phyloP scores from a whole-genome alignment of 495 filamentous ascomycete genomes.

The Neurospora sp. region DNA sequence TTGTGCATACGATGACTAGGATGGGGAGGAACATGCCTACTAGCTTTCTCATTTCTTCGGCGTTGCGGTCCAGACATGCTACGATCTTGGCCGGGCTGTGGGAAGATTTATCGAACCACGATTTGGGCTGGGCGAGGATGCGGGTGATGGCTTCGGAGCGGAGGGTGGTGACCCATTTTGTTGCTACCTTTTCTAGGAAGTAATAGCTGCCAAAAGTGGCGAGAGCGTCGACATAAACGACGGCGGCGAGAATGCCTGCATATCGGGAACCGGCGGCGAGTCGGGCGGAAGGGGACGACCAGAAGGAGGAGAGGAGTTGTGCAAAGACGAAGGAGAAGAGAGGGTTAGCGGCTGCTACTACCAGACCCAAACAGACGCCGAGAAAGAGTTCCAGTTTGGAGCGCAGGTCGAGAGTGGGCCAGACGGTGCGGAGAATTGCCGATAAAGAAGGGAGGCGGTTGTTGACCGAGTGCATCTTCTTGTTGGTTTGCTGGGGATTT shows the following conservation, averaged over 20 bases:
- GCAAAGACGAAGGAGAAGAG: slow-evolving; percentile 71
- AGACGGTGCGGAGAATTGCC: slow-evolving; percentile 61
- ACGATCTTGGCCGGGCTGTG: slow-evolving; percentile 55
- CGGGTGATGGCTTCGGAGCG: slow-evolving; percentile 57
- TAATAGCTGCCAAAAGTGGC: slow-evolving; percentile 58
- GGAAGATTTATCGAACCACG: slow-evolving; percentile 70
- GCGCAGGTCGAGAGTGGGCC: slow-evolving; percentile 48
- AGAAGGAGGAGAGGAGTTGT: slow-evolving; percentile 62
- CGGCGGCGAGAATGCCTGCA: slow-evolving; percentile 57
- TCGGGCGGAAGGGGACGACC: slow-evolving; percentile 30
- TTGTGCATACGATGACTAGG: slow-evolving; percentile 50
- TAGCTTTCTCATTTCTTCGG: slow-evolving; percentile 78
- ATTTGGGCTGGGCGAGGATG: slow-evolving; percentile 66
- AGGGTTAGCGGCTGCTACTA: slow-evolving; percentile 62
- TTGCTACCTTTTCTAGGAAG: slow-evolving; percentile 58
- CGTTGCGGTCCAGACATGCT: slow-evolving; percentile 68
- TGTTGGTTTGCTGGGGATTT: background rate
- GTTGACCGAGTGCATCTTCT: background rate
- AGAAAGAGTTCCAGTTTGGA: slow-evolving; percentile 47
- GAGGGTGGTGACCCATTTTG: slow-evolving; percentile 69
- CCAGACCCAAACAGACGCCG: slow-evolving; percentile 49
- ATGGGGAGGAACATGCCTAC: slow-evolving; percentile 68
- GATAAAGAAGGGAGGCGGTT: slow-evolving; percentile 30
- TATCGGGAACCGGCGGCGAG: slow-evolving; percentile 48
- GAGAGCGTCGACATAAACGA: slow-evolving; percentile 56